Evolutionary conservation across 345 rosid species (phyloP).

Genomic region (Arabidopsis arenosa): DNA sequence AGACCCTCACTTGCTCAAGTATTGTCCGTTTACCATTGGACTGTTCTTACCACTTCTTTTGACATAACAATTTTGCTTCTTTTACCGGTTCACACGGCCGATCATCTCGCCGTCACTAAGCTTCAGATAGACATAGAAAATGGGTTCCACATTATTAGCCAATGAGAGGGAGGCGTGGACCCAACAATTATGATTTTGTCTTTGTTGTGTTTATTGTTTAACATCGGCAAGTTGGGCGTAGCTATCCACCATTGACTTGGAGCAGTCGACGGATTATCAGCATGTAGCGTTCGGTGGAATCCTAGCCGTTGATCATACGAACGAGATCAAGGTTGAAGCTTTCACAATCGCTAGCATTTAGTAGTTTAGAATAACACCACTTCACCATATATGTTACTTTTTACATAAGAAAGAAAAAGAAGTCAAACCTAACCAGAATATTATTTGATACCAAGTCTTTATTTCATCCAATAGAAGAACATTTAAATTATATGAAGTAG

Average conservation of each 20-base stretch:
- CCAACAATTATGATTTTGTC: constrained; percentile 12
- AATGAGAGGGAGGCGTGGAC: constrained; percentile 13
- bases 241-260: background rate
- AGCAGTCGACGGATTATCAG: constrained; percentile 21
- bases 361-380: constrained; percentile 26
- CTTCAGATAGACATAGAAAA: background rate
- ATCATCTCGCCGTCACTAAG: constrained; percentile 34
- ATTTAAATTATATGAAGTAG: constrained; percentile 33
- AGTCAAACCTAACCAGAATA: constrained; percentile 32
- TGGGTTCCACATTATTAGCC: constrained; percentile 16
- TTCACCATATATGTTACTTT: background rate
- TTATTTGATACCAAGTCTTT: constrained; percentile 10
- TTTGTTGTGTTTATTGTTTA: background rate
- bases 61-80: background rate
- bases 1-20: no score
- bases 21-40: background rate
- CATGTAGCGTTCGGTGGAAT: background rate
- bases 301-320: constrained; percentile 18
- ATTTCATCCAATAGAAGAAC: constrained; percentile 18
- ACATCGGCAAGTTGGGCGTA: constrained; percentile 27
- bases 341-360: constrained; percentile 16
- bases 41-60: background rate
- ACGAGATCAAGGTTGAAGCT: constrained; percentile 27
- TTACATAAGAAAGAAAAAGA: background rate
- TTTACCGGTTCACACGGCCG: constrained; percentile 16